Conservation (phyloP, 495 filamentous ascomycete species). For the Amphirosellinia nigrospora region DNA sequence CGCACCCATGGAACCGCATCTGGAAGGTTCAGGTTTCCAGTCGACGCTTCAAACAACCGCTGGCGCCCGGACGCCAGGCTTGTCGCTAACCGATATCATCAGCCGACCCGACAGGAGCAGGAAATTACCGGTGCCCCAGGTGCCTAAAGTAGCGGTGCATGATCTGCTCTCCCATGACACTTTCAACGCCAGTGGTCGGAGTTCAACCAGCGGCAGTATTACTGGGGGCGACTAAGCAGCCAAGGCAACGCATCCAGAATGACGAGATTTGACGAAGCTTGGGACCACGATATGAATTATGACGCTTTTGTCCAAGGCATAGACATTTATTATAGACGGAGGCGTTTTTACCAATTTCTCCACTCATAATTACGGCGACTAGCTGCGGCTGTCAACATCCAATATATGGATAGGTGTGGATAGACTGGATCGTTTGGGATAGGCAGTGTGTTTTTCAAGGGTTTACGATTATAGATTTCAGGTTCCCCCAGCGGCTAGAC, state of each 20-base stretch:
- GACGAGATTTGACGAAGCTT: slow-evolving; percentile 15
- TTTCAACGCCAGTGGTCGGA: slow-evolving; percentile 59
- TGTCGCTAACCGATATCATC: slow-evolving; percentile 92
- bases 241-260: slow-evolving; percentile 32
- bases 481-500: slow-evolving; percentile 42
- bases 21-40: slow-evolving; percentile 54
- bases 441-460: slow-evolving; percentile 29
- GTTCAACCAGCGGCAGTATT: slow-evolving; percentile 55
- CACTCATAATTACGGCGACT: slow-evolving; percentile 35
- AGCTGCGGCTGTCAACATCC: slow-evolving; percentile 23
- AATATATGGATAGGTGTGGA: slow-evolving; percentile 23
- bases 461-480: slow-evolving; percentile 43
- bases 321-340: slow-evolving; percentile 39
- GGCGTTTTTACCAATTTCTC: slow-evolving; percentile 29
- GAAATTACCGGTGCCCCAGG: slow-evolving; percentile 90
- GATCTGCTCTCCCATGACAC: slow-evolving; percentile 74
- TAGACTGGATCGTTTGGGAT: slow-evolving; percentile 27
- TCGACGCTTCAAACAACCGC: slow-evolving; percentile 43
- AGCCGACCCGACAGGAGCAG: slow-evolving; percentile 82
- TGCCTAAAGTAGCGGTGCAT: slow-evolving; percentile 87
- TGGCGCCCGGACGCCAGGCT: slow-evolving; percentile 61
- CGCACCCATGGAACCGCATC: slow-evolving; percentile 87
- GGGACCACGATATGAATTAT: slow-evolving; percentile 37
- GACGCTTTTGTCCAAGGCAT: slow-evolving; percentile 39
- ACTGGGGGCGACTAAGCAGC: slow-evolving; percentile 52